Base-by-base conservation (phyloP, 352 stramenopile species). In the Pythium oligandrum region DNA sequence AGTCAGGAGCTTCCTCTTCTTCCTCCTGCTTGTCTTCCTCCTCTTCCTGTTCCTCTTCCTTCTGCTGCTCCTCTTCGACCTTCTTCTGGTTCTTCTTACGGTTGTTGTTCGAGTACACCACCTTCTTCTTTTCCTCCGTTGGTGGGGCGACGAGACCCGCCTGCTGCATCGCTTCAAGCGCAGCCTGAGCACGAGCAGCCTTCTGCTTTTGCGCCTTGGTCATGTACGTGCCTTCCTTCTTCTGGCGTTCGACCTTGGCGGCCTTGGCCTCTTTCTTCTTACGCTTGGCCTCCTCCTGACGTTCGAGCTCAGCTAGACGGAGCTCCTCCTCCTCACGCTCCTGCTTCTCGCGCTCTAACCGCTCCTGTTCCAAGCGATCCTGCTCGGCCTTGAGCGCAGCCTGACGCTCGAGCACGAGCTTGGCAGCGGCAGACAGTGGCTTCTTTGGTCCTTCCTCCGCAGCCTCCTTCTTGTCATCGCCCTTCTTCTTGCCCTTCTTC, bases 131-230 rank as follows among this genome's bases (percentile, higher is more conserved):
- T 57, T 96, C 91, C 33, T 79, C 78, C 43, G 70, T 66, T 12
- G 80, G 65, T 26, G 17, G 17, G 17, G 17, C 17, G 34, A 96
- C 75, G 47, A 98, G 86, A 37, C 93, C 93, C 4, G 92, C 89
- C 39, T 90, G 86, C 61, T 94, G 81, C 93, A 98, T 96, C 9
- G 88, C 86, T 62, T 97, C 85, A 12, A 98, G 65, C 37, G 92
- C 78, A 9, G 88, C 85, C 64, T 97, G 77, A 12, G 92, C 88
- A 51, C 88, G 75, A 45, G 76, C 77, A 0, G 83, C 87, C 75
- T 98, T 97, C 55, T 96, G 78, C 68, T 98, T 98, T 72, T 99
- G 93, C 39, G 90, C 92, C 75, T 99, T 99, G n/a, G 96, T 99
- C 94, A 98, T 98, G 81, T 99, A 99, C 48, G 94, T 99, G 48